A percentile compares a stretch with the other conserved stretches of the same genome.
phyloP scores from a whole-genome alignment of 768 basidiomycete genomes.

The Calvatia gigantea region DNA sequence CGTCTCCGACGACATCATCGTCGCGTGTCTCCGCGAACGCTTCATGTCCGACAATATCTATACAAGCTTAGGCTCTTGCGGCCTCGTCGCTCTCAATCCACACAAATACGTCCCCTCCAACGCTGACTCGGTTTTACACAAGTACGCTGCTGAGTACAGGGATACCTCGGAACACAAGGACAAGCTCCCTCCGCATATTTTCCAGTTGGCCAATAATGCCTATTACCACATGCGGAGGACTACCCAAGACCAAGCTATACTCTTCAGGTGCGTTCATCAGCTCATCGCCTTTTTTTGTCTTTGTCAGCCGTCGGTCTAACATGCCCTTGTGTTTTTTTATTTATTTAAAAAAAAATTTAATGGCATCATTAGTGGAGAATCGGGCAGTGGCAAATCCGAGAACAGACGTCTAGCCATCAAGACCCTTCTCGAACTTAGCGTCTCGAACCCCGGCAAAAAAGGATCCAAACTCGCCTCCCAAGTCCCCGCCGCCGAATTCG shows the following conservation, averaged over 20 bases:
- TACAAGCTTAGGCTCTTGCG: constrained; percentile 66
- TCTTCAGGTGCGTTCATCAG: constrained; percentile 74
- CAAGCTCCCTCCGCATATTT: constrained; percentile 79
- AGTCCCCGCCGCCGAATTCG: constrained; percentile 91
- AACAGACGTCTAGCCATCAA: constrained; percentile 89
- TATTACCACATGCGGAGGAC: constrained; percentile 97
- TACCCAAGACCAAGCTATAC: constrained; percentile 85
- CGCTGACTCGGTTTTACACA: constrained; percentile 78
- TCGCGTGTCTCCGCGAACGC: constrained; percentile 80
- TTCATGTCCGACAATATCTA: constrained; percentile 85
- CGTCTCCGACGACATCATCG: constrained; percentile 80
- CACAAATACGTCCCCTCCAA: constrained; percentile 87
- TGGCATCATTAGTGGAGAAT: constrained; percentile 73
- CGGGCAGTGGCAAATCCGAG: constrained; percentile 92
- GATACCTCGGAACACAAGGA: constrained; percentile 64
- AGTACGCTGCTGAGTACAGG: constrained; percentile 84
- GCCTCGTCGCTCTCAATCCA: constrained; percentile 86
- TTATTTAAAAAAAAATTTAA: too few relatives aligned
- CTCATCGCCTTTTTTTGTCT: too few relatives aligned
- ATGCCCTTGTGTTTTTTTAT: constrained; percentile 1
- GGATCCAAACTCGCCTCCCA: constrained; percentile 84
- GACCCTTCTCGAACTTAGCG: constrained; percentile 84
- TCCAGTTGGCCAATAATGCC: constrained; percentile 85
- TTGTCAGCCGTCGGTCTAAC: constrained; percentile 5
- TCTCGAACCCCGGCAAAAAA: constrained; percentile 89